Evolutionary conservation across 306 rosid species (phyloP), one percentile per base, ranked within the genome.

Genomic region (Arachis stenosperma): DNA sequence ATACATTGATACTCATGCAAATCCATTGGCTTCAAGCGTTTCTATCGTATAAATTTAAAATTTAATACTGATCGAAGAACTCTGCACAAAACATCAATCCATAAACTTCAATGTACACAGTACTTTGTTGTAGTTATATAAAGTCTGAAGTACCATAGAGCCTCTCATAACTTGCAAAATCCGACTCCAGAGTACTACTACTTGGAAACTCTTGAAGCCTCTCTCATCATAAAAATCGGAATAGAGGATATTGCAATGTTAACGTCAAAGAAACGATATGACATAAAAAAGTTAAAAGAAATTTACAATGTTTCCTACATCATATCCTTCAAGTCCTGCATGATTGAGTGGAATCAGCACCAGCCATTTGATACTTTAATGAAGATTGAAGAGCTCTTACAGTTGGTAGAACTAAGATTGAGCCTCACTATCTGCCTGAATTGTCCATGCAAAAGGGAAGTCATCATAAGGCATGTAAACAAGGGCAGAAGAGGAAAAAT

Each of bases 231-330:
- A 60, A 53, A 75, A 68, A 39, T 43, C 60, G 8, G 15, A 65
- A 4, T 43, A 42, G 53, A 60, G 30, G 46, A 70, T 11, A 59
- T 2, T 50, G 43, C 58, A 54, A 13, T 46, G 65, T 65, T 65
- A 58, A 69, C 8, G 74, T 70, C 36, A 33, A 27, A 9, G 59
- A 59, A 15, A 1, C 52, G 70, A 50, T 10, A 22, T 42, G 14
- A 6, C 13, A 12, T 15, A 56, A 56, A 17, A 37, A 56, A 61
- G 70, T 5, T 54, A 7, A 67, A 43, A 54, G 36, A 65, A 48
- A 87, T 85, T 75, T 86, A 86, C 88, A 87, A 67, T 75, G 76
- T 65, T 75, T 75, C 48, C 69, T 75, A 50, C 14, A 56, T 33
- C 30, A 42, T 57, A 66, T 54, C 72, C 76, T 55, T 61, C 48